Evolutionary conservation across 192 early-diverging fungal species (phyloP), one percentile per base, ranked within the genome.

Genomic region (Backusella parvicylindrica): DNA sequence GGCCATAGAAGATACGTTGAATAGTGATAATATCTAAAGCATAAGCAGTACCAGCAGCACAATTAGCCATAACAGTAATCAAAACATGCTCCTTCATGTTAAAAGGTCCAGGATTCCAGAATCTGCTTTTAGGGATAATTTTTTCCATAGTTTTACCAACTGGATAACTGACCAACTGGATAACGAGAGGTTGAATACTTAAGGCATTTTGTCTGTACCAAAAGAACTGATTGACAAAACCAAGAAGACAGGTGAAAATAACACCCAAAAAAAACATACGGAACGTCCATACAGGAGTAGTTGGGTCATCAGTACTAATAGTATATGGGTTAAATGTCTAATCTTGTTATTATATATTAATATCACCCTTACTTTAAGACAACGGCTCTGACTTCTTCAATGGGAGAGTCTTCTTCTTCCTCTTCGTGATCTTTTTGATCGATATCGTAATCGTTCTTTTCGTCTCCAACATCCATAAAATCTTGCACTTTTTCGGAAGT

Each of bases 1-100:
- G 76, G 1, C 82, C 71, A 79, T 89, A 92, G 72, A 84, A 92
- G 23, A 92, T 41, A 13, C 85, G 77, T 73, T 89, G 84, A 70
- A 88, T 84, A 32, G 83, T 81, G 21, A 85, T 80, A 50, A 89
- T 83, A 79, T 89, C 88, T 40, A 88, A 79, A 35, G 88, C 88
- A 68, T 89, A 90, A 15, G 89, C 85, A 63, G 84, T 84, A 63
- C 72, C 65, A 70, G 70, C 81, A 35, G 79, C 84, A 68, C 85
- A 80, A 82, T 79, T 84, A 31, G 86, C 86, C 49, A 88, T 84
- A 41, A 88, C 70, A 7, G 78, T 78, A 47, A 92, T 86, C 63
- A 91, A 75, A 68, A 86, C 88, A 65, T 91, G 91, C 73, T 92
- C 91, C 69, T 93, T 93, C 72, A 91, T 82, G 37, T 83, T 86